Evolutionary conservation across 2,329 filamentous ascomycete genomes (phyloP), one percentile per base, ranked within the genome.

Genomic region (Ceratocystis lukuohia): DNA sequence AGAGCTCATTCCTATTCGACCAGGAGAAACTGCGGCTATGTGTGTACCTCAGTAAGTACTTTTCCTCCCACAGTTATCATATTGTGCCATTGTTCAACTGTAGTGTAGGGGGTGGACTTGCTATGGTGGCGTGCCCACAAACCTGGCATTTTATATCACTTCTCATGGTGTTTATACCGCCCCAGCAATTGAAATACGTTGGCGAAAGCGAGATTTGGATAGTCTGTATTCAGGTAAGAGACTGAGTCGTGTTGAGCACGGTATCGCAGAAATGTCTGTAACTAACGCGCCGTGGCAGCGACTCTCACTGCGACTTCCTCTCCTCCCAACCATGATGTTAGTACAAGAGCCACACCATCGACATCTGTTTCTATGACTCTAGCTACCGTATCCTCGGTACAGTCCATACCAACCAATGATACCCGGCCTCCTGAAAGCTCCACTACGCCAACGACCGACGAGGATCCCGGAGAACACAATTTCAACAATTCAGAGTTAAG

Each of bases 151-250:
- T 63, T 65, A 68, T 22, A 45, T 66, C 17, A 68, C 61, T 1
- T 61, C 67, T 12, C 69, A 73, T 50, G 70, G 70, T 20, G 69
- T 69, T 25, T 74, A 69, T 56, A 72, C 71, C 7, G 72, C 70
- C 7, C 72, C 72, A 7, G 72, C 72, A 41, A 73, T 73, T 53
- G 73, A 73, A 63, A 72, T 73, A 50, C 70, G 72, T 4, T 73
- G 73, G 72, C 69, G 70, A 28, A 67, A 67, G 10, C 67, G 65
- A 48, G 71, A 72, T 45, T 61, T 71, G 1, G 62, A 66, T 0
- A 28, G 46, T 10, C 44, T 64, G 3, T 5, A 15, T 12, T 28
- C 45, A 48, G 66, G 66, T 68, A 46, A 66, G 66, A 37, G 5
- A 30, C 56, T 10, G 8, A 59, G 37, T 41, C 2, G 33, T 37